A percentile compares a stretch with the other conserved stretches of the same genome.
Conservation (phyloP, 768 basidiomycete species). For the Hygrophorus pudorinus region DNA sequence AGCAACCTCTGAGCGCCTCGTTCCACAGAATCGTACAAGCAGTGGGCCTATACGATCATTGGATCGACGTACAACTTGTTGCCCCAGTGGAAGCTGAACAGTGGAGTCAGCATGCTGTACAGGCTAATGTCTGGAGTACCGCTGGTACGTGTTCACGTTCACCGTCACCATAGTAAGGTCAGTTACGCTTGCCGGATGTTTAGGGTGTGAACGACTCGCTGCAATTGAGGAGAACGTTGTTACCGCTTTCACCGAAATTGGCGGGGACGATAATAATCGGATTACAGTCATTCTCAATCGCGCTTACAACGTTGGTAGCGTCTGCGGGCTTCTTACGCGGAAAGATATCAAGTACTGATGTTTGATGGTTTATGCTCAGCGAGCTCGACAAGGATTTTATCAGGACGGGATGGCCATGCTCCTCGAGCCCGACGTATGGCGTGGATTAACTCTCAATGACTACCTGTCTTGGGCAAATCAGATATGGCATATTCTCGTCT, state of each 20-base stretch:
- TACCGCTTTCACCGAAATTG: slow-evolving; percentile 50
- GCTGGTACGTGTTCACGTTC: slow-evolving; percentile 36
- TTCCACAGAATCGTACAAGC: slow-evolving; percentile 64
- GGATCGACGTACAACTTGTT: slow-evolving; percentile 48
- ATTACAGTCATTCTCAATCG: slow-evolving; percentile 54
- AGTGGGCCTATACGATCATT: slow-evolving; percentile 59
- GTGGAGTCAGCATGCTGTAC: slow-evolving; percentile 65
- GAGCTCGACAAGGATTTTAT: slow-evolving; percentile 61
- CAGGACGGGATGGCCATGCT: slow-evolving; percentile 50
- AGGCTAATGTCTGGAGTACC: slow-evolving; percentile 62
- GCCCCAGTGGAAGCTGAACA: slow-evolving; percentile 46
- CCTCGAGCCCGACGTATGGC: slow-evolving; percentile 63
- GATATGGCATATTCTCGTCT: slow-evolving; percentile 67
- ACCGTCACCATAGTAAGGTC: background rate
- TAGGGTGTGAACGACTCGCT: slow-evolving; percentile 62
- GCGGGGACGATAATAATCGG: slow-evolving; percentile 50
- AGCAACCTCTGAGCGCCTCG: slow-evolving; percentile 59
- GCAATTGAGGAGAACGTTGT: slow-evolving; percentile 61
- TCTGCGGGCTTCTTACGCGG: background rate
- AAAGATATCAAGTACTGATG: slow-evolving; percentile 6
- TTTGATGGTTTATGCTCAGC: slow-evolving; percentile 24
- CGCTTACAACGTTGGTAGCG: slow-evolving; percentile 47
- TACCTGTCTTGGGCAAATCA: slow-evolving; percentile 66
- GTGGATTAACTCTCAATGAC: slow-evolving; percentile 50
- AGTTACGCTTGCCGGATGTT: slow-evolving; percentile 3